Conservation (phyloP, 2,329 filamentous ascomycete genomes). For the Leptographium galeiforme region DNA sequence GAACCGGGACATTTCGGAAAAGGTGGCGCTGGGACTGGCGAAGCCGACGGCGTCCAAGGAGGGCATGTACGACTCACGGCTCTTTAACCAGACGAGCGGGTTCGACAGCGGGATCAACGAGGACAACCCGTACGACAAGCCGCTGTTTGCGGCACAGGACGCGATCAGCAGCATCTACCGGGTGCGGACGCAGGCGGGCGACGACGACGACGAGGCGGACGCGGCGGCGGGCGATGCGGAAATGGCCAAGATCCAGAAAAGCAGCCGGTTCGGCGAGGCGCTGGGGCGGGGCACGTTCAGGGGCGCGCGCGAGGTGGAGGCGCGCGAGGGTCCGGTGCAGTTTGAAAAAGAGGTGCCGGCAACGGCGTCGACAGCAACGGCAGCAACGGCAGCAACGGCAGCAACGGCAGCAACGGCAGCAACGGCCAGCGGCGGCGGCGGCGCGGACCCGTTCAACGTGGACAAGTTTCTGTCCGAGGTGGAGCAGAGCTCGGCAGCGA, state of each 20-base stretch:
- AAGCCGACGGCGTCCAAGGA: constrained; percentile 89
- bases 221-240: constrained; percentile 67
- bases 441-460: constrained; percentile 75
- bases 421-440: not conserved
- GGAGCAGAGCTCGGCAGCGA: constrained; percentile 42
- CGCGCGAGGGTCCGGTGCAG: constrained; percentile 80
- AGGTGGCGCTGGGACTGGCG: constrained; percentile 84
- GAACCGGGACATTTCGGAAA: constrained; percentile 92
- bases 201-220: constrained; percentile 63
- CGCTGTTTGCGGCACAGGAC: constrained; percentile 88
- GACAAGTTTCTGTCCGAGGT: constrained; percentile 84
- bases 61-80: constrained; percentile 88
- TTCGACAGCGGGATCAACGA: constrained; percentile 93
- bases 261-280: constrained; percentile 71
- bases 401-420: not conserved
- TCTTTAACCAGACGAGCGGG: constrained; percentile 89
- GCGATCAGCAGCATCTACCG: constrained; percentile 91
- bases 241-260: constrained; percentile 79
- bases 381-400: not conserved
- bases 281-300: constrained; percentile 85
- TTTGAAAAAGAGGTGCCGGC: constrained; percentile 66
- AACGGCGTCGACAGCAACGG: not conserved
- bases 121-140: constrained; percentile 95
- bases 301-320: constrained; percentile 71
- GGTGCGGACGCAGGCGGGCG: constrained; percentile 60